Base-by-base conservation (phyloP, 1,284 basidiomycete genomes). In the Gyrodon tennesseensis region DNA sequence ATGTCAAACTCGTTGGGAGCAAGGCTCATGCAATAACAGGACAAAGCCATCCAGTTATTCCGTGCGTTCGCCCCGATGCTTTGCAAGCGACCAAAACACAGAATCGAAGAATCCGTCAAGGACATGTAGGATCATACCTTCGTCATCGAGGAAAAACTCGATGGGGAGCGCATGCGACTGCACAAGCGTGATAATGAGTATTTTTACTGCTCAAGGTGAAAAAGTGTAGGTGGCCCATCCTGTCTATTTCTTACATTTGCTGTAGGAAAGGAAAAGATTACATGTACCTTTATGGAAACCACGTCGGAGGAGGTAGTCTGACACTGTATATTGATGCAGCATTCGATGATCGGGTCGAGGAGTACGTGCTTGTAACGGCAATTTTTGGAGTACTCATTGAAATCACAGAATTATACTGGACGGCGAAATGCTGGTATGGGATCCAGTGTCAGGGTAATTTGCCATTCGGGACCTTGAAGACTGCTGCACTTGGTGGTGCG, bases 341-440 rank as follows among this genome's bases (percentile, higher is more conserved):
- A 0, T 94, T 98, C 67, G 85, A 91, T 70, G 74, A 82, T 3
- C 84, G 88, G 7, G 83, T 97, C 7, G 84, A 90, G 16, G 90
- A 94, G 94, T 95, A 70, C 70, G 92, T 79, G 27, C 4, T 44
- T 37, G 7, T 23, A 65, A 25, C 19, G 39, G 12, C 23, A 6
- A 40, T 18, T 58, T 44, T 21, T 62, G 48, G 21, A 40, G n/a
- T 37, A 40, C 29, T 57, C 39, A 62, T 65, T 31, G 62, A 25
- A 55, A 15, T 57, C 51, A 9, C 65, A 96, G 95, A 58, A 88
- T 95, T 70, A 93, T 98, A 53, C 79, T 98, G 23, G 95, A 98
- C 70, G 95, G 96, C 0, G 96, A 98, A 76, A 97, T 98, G 95
- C 80, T 98, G 51, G 96, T 96, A 5, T 97, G 92, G 91, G 95